Conservation (phyloP, 2,329 filamentous ascomycete genomes). For the Aspergillus thermomutatus region DNA sequence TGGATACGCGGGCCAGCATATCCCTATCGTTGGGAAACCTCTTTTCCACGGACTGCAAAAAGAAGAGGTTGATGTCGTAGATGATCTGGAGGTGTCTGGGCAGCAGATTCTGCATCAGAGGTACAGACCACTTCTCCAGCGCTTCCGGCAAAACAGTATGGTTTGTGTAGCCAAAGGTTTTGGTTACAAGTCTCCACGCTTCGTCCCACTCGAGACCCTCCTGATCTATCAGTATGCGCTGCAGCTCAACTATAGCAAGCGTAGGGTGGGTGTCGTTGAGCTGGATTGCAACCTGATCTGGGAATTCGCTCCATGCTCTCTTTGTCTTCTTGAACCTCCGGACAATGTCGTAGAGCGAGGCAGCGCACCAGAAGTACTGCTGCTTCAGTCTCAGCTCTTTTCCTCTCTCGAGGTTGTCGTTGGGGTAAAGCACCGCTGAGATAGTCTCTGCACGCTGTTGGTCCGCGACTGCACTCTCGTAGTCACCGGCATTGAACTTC, state of each 20-base stretch:
- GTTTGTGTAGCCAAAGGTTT: slow-evolving; percentile 93
- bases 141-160: slow-evolving; percentile 97
- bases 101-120: slow-evolving; percentile 84
- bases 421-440: slow-evolving; percentile 93
- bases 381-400: slow-evolving; percentile 98
- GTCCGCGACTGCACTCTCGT: slow-evolving; percentile 96
- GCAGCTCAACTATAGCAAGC: slow-evolving; percentile 90
- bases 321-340: slow-evolving; percentile 97
- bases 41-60: slow-evolving; percentile 87
- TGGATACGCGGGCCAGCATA: slow-evolving; percentile 80
- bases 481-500: slow-evolving; percentile 98
- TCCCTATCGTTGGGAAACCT: slow-evolving; percentile 87
- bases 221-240: slow-evolving; percentile 83
- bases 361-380: slow-evolving; percentile 99
- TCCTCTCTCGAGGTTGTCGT: slow-evolving; percentile 92
- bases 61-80: slow-evolving; percentile 94
- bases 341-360: slow-evolving; percentile 93
- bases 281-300: slow-evolving; percentile 94
- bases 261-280: slow-evolving; percentile 98
- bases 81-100: slow-evolving; percentile 96
- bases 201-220: slow-evolving; percentile 92
- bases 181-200: slow-evolving; percentile 77
- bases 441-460: slow-evolving; percentile 99
- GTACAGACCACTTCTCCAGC: slow-evolving; percentile 96
- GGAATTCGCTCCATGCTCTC: slow-evolving; percentile 85